Evolutionary conservation across 2,329 filamentous ascomycete genomes (phyloP), one percentile per base, ranked within the genome.

Genomic region (Albophoma yamanashiensis): DNA sequence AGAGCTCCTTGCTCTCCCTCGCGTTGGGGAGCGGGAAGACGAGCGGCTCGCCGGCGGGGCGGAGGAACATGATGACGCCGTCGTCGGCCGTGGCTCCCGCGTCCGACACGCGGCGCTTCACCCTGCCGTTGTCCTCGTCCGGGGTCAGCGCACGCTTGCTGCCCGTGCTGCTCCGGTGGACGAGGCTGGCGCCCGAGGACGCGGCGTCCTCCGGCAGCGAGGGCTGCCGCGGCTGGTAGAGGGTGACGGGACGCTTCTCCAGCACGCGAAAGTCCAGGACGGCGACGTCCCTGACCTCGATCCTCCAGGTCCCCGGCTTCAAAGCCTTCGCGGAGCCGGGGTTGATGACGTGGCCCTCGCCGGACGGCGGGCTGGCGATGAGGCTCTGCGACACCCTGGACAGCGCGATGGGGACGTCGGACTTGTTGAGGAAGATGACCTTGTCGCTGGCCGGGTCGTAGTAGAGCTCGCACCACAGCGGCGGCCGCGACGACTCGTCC

Each of bases 401-500:
- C 38, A 85, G 72, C 31, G 73, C 72, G 59, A 85, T 79, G 52
- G 82, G 82, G 2, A 79, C 74, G 43, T 84, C 79, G 20, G 82
- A 83, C 60, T 75, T 76, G 69, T 84, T 85, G 58, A 78, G 69
- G 34, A 85, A 76, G 61, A 85, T 82, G 64, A 83, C 77, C 68
- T 80, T 79, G 67, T 85, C 82, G 70, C 82, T 83, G 63, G 77
- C 74, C 20, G 82, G 82, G 68, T 85, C 80, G 64, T 84, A 85
- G 65, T 84, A 85, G 42, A 85, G 73, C 68, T 84, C 81, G 68
- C 81, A 84, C 79, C 79, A 83, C n/a, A 85, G 65, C 5, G 79
- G 76, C 20, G 80, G 80, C 20, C 78, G 73, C 9, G 73, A 69
- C 11, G 70, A 72, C 53, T 75, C 74, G 60, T 78, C 74, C 47